Evolutionary conservation across 2,329 filamentous ascomycete species (phyloP), one percentile per base, ranked within the genome.

Genomic region (Alternaria triticimaculans): DNA sequence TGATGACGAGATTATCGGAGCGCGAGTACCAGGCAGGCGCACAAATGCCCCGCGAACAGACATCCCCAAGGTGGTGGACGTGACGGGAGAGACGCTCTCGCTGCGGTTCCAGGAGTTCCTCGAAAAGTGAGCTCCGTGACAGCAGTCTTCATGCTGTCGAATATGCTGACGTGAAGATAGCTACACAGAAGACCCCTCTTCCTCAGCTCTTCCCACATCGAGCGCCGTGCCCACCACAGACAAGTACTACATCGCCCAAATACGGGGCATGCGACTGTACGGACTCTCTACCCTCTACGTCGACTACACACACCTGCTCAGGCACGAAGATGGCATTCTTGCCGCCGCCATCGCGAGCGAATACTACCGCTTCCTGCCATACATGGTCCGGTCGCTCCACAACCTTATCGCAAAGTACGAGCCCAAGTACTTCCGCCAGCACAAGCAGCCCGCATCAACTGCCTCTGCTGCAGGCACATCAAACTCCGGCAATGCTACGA

Each of bases 281-380:
- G 85, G 89, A 67, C 86, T 95, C n/a, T 95, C 92, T 2, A 96
- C 92, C 6, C 88, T 96, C 62, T 96, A 96, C 78, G 88, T 96
- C 75, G 93, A 96, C 82, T 96, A 90, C 81, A 92, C 90, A 69
- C 96, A 99, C 80, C 84, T 99, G 28, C 87, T 89, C 60, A 87
- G 89, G 37, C 91, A 90, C 79, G 89, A 92, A 73, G 91, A 94
- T 70, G 92, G 92, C 57, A 90, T 92, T 62, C 84, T 99, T 56
- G 93, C 95, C 45, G 90, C 93, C 65, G 95, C 93, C 55, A 91
- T 98, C 66, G 91, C 94, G 69, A 90, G 89, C 72, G 92, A 96
- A 76, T 98, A 97, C 84, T 98, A 97, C 81, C 92, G 96, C 70
- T 97, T 97, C 78, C 86, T 96, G 23, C 96, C 96, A 3, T 99